Percentiles rank a stretch among this genome's conserved stretches.
Evolutionary conservation across 2,329 filamentous ascomycete species (phyloP).

Genomic region (Diplodia scrobiculata): DNA sequence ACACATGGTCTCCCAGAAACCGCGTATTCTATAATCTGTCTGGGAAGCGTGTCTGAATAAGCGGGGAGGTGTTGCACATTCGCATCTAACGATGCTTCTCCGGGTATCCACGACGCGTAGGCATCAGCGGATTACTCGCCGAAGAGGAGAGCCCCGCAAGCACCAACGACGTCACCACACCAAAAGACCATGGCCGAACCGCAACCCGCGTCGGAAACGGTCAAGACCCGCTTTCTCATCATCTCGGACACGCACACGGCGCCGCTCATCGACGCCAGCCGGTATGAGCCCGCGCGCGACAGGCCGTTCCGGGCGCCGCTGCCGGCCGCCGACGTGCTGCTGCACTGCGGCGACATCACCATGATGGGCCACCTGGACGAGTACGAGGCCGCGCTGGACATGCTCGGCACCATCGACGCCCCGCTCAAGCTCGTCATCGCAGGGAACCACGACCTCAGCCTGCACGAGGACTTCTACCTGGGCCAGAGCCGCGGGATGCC

Average conservation of each 20-base stretch:
- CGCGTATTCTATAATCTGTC: no score
- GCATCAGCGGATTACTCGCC: neutral
- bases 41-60: no score
- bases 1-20: no score
- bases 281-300: neutral
- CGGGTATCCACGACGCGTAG: neutral
- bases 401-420: slow-evolving; percentile 55
- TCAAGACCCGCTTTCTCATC: slow-evolving; percentile 49
- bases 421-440: slow-evolving; percentile 64
- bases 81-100: neutral
- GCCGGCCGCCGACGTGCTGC: slow-evolving; percentile 55
- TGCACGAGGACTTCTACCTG: slow-evolving; percentile 57
- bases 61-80: no score
- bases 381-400: slow-evolving; percentile 51
- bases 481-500: neutral
- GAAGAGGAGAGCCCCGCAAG: neutral
- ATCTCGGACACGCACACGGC: slow-evolving; percentile 50
- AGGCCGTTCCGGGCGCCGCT: slow-evolving; percentile 46
- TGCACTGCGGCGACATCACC: slow-evolving; percentile 64
- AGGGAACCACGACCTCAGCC: slow-evolving; percentile 63
- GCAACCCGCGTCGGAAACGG: slow-evolving; percentile 12
- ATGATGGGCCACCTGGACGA: slow-evolving; percentile 53
- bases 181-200: slow-evolving; percentile 1
- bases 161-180: neutral
- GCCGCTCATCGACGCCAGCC: slow-evolving; percentile 22